Evolutionary conservation across 345 rosid genomes (phyloP).

Genomic region (Hypericum perforatum): DNA sequence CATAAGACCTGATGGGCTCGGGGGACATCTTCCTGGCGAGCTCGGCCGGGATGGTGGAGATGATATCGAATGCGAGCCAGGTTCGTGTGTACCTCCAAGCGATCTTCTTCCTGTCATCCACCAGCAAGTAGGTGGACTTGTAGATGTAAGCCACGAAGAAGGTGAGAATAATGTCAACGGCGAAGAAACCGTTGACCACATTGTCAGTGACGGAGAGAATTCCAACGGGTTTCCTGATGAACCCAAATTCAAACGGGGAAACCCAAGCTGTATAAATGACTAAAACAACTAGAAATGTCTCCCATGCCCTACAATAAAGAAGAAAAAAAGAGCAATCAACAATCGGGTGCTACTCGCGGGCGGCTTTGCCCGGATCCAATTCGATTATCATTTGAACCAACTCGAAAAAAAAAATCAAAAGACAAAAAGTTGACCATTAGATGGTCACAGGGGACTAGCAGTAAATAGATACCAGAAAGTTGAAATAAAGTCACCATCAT

Average conservation of each 20-base stretch:
- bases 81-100: conserved; percentile 69
- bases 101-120: conserved; percentile 58
- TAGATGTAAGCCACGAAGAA: conserved; percentile 87
- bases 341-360: no score
- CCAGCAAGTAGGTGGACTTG: conserved; percentile 51
- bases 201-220: conserved; percentile 63
- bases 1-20: conserved; percentile 40
- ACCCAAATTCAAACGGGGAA: conserved; percentile 88
- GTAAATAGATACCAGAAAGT: no score
- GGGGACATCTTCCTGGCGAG: conserved; percentile 51
- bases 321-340: no score
- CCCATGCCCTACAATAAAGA: conserved; percentile 70
- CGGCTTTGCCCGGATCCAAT: no score
- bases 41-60: conserved; percentile 75
- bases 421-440: no score
- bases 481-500: no score
- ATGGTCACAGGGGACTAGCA: no score
- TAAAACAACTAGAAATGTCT: conserved; percentile 56
- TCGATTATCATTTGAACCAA: no score
- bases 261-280: conserved; percentile 90
- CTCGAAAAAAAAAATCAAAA: no score
- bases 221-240: conserved; percentile 41
- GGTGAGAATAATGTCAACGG: conserved; percentile 64
- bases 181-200: conserved; percentile 81
- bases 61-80: conserved; percentile 68